These are phyloP conservation scores for Trichosporon sp. DNA, from an alignment of 1,284 basidiomycete species.

Conservation along the genomic window DNA sequence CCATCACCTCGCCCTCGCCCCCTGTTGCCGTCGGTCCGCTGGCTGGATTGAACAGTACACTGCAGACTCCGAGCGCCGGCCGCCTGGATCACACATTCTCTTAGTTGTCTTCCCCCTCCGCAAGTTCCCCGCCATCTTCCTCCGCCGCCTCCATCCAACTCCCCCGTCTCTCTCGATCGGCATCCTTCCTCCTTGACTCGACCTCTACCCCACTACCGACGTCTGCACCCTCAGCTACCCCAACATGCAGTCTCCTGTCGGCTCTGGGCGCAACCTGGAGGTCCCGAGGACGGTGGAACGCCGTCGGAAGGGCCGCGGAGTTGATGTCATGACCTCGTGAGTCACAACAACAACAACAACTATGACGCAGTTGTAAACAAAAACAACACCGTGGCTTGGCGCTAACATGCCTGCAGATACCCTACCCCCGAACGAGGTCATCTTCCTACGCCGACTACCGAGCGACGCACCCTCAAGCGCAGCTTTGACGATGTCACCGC, in stretches of 20 bases:
- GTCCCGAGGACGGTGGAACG: conserved; percentile 29
- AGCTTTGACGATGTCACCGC: background rate
- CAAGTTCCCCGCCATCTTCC: background rate
- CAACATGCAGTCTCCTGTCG: conserved; percentile 14
- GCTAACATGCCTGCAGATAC: conserved; percentile 14
- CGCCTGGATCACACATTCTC: background rate
- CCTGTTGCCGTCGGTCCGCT: background rate
- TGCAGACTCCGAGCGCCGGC: background rate
- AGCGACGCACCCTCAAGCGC: conserved; percentile 25
- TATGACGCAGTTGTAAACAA: conserved; percentile 4
- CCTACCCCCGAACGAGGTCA: conserved; percentile 20
- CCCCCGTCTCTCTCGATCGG: background rate
- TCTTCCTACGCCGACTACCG: conserved; percentile 39
- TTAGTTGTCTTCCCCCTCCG: background rate
- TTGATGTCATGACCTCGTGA: conserved; percentile 29
- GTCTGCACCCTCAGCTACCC: background rate
- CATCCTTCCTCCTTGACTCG: background rate
- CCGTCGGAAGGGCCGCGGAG: conserved; percentile 29
- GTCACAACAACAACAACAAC: conserved; percentile 1
- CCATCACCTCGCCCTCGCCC: background rate
- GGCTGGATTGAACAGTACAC: background rate
- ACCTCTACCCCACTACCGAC: background rate
- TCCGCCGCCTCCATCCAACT: background rate
- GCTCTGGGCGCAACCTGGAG: conserved; percentile 8
- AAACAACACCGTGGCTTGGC: background rate